Percentiles rank a stretch among this genome's conserved stretches.
phyloP scores from a whole-genome alignment of 192 early-diverging fungal genomes.

The Coemansia sp. region DNA sequence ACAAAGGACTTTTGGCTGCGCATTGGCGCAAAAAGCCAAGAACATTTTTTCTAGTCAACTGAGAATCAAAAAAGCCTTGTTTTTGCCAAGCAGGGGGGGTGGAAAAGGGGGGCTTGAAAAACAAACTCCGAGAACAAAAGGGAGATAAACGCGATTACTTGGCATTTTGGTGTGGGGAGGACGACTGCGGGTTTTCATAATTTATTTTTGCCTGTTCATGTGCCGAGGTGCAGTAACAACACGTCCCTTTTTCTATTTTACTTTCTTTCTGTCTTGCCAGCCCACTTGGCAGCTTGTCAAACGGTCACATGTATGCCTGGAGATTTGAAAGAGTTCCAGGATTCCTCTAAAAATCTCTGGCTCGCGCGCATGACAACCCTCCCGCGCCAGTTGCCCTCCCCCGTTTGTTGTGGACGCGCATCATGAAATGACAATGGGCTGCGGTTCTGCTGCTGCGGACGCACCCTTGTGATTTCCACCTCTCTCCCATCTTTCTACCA shows the following conservation, averaged over 20 bases:
- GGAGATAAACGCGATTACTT: background rate
- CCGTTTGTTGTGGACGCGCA: background rate
- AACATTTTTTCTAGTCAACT: background rate
- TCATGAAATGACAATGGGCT: background rate
- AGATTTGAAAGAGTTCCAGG: background rate
- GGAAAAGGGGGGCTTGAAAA: background rate
- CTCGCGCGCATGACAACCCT: too few relatives aligned
- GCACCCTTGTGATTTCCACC: too few relatives aligned
- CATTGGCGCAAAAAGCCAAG: background rate
- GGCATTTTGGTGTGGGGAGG: background rate
- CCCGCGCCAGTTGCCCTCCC: background rate
- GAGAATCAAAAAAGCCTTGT: background rate
- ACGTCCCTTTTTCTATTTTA: too few relatives aligned
- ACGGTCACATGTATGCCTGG: background rate
- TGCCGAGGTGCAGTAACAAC: too few relatives aligned
- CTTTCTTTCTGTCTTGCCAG: background rate
- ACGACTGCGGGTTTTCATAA: background rate
- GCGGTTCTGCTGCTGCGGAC: conserved; percentile 4
- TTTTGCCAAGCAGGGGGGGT: background rate
- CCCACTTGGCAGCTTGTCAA: background rate
- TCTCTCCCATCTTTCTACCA: too few relatives aligned
- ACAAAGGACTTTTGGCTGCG: background rate
- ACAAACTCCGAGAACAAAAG: conserved; percentile 2
- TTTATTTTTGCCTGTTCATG: too few relatives aligned
- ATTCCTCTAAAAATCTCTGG: background rate